phyloP scores from a whole-genome alignment of 108 stramenopile genomes.

The Pseudonitzschia pungens region DNA sequence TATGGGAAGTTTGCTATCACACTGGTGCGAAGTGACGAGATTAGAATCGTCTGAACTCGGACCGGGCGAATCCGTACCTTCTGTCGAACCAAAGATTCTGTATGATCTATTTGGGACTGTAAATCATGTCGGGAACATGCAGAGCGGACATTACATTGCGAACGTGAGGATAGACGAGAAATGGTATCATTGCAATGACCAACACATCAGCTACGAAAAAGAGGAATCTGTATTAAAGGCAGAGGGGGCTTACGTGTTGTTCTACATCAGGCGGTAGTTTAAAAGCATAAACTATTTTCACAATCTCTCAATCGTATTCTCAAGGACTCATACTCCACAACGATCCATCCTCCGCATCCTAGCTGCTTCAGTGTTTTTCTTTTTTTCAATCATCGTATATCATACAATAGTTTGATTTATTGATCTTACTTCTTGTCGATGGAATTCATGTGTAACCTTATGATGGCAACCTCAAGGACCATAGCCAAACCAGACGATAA shows the following conservation, averaged over 20 bases:
- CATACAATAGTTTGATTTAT: too few species aligned
- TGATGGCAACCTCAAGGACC: too few species aligned
- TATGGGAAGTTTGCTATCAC: conserved; percentile 71
- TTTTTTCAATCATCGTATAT: too few species aligned
- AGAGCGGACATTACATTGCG: conserved; percentile 70
- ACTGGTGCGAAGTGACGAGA: conserved; percentile 66
- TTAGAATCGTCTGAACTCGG: background rate
- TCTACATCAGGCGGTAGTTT: conserved; percentile 53
- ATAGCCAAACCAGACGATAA: too few species aligned
- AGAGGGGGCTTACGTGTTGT: conserved; percentile 76
- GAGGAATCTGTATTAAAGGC: conserved; percentile 54
- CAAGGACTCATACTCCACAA: conserved; percentile 1
- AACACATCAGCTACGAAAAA: conserved; percentile 37
- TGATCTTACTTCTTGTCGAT: too few species aligned
- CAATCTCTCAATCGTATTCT: background rate
- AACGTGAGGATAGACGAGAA: conserved; percentile 67
- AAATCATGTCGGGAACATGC: conserved; percentile 69
- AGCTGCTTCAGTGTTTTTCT: too few species aligned
- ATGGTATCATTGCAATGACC: conserved; percentile 84
- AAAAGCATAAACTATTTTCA: background rate
- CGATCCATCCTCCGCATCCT: too few species aligned
- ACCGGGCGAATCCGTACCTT: background rate
- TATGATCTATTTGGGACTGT: conserved; percentile 79
- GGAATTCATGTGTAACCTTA: too few species aligned
- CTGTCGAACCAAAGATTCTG: conserved; percentile 45